Base-by-base conservation (phyloP, 2,329 filamentous ascomycete species). In the Alternaria postmessia region DNA sequence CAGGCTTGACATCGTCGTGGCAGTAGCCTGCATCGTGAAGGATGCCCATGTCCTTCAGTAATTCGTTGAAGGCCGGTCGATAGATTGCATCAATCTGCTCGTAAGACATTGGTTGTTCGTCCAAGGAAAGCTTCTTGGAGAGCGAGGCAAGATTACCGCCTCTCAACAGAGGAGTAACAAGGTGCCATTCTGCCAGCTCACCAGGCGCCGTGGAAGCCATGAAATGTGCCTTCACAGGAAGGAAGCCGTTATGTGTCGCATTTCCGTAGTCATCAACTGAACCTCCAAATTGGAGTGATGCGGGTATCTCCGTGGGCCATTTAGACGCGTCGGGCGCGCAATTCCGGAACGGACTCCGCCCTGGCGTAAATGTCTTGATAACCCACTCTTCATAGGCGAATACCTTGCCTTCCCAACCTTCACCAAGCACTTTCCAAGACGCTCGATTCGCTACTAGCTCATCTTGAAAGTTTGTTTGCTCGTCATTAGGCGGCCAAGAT, bases 1-100 rank as follows among this genome's bases (percentile, higher is more conserved):
- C 62, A 0, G 72, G 70, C 57, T 79, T 79, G 44, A 79, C 61
- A 42, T 80, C 77, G 62, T 80, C 74, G 54, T 80, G 78, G 60
- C 78, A 79, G 41, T 71, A 74, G 14, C 75, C 74, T 12, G 60
- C 60, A 7, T 30, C 30, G 51, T 80, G 77, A 4, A 80, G 63
- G 1, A 14, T 39, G 12, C 64, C 52, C 5, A 79, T 59, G 9
- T 55, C 64, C 0, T 26, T 12, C 8, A 79, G 71, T 4, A 78
- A 55, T 9, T 56, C 26, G 28, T 73, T 54, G 43, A 80, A 74
- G 3, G 65, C 59, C 5, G 74, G 70, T 7, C 77, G 74, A 51
- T 73, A 75, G 7, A 49, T 28, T 7, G 46, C 49, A 43, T 80
- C 77, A 3, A 78, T 41, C 1, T 67, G 60, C 12, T 49, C 56